A percentile compares a stretch with the other conserved stretches of the same genome.
Evolutionary conservation across 257 asterid genomes (phyloP).

Genomic region (Solanum bukasovii): DNA sequence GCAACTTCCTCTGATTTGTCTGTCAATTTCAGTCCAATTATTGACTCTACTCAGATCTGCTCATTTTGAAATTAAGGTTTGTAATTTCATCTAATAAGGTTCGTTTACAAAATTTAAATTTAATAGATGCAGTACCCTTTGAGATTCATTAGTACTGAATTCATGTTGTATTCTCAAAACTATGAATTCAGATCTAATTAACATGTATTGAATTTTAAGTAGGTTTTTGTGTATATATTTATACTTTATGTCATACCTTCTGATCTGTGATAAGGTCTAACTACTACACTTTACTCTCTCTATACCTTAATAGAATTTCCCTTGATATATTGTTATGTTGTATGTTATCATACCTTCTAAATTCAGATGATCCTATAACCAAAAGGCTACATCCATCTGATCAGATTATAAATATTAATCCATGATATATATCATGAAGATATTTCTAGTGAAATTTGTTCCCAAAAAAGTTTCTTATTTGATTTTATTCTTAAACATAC

Average conservation of each 20-base stretch:
- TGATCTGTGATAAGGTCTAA: background rate
- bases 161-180: background rate
- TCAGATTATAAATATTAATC: too few species aligned
- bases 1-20: background rate
- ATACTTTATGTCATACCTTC: too few species aligned
- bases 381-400: background rate
- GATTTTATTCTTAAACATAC: background rate
- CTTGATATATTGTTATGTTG: background rate
- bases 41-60: background rate
- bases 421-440: background rate
- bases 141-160: background rate
- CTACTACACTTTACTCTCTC: too few species aligned
- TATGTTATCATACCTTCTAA: background rate
- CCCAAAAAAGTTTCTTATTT: background rate
- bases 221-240: background rate
- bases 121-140: background rate
- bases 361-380: background rate
- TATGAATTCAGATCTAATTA: background rate
- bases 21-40: background rate
- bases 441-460: background rate
- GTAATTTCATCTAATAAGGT: background rate
- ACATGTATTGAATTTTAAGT: background rate
- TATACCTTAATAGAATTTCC: background rate
- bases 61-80: background rate
- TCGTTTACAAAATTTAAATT: background rate